Evolutionary conservation across 108 stramenopile genomes (phyloP).

Genomic region (Fistulifera pelliculosa): DNA sequence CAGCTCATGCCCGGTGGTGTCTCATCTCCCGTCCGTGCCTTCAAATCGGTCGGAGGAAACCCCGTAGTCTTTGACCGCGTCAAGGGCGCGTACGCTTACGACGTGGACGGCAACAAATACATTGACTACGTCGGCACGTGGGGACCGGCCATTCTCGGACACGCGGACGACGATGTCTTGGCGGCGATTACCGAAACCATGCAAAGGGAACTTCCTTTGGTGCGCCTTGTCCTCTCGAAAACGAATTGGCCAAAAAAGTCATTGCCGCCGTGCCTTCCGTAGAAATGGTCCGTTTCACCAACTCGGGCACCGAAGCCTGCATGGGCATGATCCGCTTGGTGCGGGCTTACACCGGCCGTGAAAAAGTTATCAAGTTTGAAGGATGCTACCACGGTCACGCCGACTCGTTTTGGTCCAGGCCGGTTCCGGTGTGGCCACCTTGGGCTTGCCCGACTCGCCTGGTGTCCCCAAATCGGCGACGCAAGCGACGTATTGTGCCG

Average conservation of each 20-base stretch:
- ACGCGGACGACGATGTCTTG: slow-evolving; percentile 95
- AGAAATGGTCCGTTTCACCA: slow-evolving; percentile 99
- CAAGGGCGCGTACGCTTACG: slow-evolving; percentile 98
- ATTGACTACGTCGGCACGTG: slow-evolving; percentile 96
- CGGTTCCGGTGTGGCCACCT: slow-evolving; percentile 95
- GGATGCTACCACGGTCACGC: slow-evolving; percentile 99
- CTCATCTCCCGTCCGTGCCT: slow-evolving; percentile 94
- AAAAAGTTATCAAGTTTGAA: slow-evolving; percentile 98
- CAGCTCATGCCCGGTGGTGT: slow-evolving; percentile 98
- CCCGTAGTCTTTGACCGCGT: slow-evolving; percentile 95
- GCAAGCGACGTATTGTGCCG: slow-evolving; percentile 88
- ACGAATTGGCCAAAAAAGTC: slow-evolving; percentile 93
- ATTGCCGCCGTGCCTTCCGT: slow-evolving; percentile 96
- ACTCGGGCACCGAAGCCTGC: slow-evolving; percentile 98
- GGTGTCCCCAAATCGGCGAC: slow-evolving; percentile 92
- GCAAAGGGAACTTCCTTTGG: slow-evolving; percentile 98
- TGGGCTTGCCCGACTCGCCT: slow-evolving; percentile 95
- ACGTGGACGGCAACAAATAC: slow-evolving; percentile 96
- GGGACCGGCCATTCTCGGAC: slow-evolving; percentile 98
- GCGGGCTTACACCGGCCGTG: slow-evolving; percentile 89
- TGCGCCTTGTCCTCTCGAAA: slow-evolving; percentile 93
- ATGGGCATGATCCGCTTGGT: slow-evolving; percentile 99
- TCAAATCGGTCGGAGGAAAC: slow-evolving; percentile 97
- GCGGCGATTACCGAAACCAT: slow-evolving; percentile 85
- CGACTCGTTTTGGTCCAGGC: slow-evolving; percentile 97